Percentiles rank a stretch among this genome's conserved stretches.
Conservation (phyloP, 1,139 yeast species). For the Geotrichum candidum region DNA sequence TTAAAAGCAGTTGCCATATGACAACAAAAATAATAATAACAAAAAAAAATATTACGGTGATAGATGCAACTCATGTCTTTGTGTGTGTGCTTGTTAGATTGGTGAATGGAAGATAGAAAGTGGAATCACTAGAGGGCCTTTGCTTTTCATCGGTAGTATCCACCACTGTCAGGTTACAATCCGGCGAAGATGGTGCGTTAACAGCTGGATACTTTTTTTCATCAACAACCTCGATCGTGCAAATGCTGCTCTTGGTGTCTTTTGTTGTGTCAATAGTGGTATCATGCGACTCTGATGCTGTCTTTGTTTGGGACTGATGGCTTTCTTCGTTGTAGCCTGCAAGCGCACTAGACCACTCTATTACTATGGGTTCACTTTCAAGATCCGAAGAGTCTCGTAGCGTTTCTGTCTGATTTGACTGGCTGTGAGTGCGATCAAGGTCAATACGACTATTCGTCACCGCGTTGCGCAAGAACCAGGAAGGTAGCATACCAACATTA, state of each 20-base stretch:
- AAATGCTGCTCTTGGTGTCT: background rate
- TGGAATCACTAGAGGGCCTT: too few species aligned
- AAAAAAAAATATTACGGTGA: too few species aligned
- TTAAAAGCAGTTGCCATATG: too few species aligned
- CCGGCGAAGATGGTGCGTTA: too few species aligned
- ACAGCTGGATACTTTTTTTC: background rate
- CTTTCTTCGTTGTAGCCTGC: background rate
- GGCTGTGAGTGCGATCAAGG: slow-evolving; percentile 18
- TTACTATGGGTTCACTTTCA: background rate
- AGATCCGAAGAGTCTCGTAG: too few species aligned
- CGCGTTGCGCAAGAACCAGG: slow-evolving; percentile 21
- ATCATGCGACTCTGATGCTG: background rate
- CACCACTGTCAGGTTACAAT: too few species aligned
- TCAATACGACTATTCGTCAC: slow-evolving; percentile 22
- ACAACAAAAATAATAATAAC: too few species aligned
- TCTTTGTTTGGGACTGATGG: background rate
- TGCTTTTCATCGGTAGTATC: too few species aligned
- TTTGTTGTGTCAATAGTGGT: background rate
- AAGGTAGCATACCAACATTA: slow-evolving; percentile 27
- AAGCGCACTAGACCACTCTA: background rate
- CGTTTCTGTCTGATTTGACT: background rate
- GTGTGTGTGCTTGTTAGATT: too few species aligned
- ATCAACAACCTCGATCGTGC: background rate
- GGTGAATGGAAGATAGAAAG: too few species aligned
- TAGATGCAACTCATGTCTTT: too few species aligned